A percentile compares a stretch with the other conserved stretches of the same genome.
Evolutionary conservation across 139 green algal genomes (phyloP).

Genomic region (Chlamydomonas urium): DNA sequence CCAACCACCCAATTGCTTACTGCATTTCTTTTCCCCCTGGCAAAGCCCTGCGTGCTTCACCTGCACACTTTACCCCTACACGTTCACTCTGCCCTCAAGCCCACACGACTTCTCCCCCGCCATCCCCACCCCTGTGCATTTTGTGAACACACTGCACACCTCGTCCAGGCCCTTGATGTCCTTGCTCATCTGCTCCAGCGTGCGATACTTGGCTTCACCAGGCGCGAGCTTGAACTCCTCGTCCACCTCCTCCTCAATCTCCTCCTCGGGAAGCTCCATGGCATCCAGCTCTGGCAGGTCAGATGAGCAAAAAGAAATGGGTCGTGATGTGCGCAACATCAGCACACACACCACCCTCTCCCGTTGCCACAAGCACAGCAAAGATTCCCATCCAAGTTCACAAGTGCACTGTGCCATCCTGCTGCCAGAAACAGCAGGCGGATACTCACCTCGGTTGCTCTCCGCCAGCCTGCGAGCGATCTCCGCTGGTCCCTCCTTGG

Average conservation of each 20-base stretch:
- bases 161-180: slow-evolving; percentile 48
- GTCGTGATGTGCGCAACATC: background rate
- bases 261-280: slow-evolving; percentile 9
- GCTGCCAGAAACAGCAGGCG: background rate
- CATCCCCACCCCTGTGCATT: too few species aligned
- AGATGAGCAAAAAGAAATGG: background rate
- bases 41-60: too few species aligned
- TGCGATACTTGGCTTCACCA: slow-evolving; percentile 38
- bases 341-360: background rate
- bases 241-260: background rate
- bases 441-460: slow-evolving; percentile 22
- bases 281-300: slow-evolving; percentile 16
- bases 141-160: slow-evolving; percentile 13
- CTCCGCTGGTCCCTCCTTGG: slow-evolving; percentile 19
- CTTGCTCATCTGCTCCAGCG: slow-evolving; percentile 38
- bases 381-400: background rate
- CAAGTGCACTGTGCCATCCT: background rate
- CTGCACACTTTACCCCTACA: too few species aligned
- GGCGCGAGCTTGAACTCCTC: slow-evolving; percentile 17
- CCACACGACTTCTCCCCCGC: too few species aligned
- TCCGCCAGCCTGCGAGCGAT: slow-evolving; percentile 27
- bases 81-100: too few species aligned
- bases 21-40: too few species aligned
- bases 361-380: background rate
- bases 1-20: too few species aligned